Evolutionary conservation across 208 protist species (phyloP).

Genomic region (Tritrichomonas foetus): DNA sequence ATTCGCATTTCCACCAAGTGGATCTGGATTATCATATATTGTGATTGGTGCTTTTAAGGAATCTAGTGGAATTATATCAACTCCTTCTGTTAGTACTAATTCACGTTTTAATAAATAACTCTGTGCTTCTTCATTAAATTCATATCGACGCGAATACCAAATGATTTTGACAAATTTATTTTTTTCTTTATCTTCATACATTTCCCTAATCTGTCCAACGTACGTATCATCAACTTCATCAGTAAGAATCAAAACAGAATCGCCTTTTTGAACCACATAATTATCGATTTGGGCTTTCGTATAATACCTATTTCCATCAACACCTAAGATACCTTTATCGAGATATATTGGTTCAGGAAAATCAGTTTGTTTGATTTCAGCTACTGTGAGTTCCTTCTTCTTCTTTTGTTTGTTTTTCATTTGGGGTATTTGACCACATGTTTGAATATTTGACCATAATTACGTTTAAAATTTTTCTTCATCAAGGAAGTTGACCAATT

Average conservation of each 20-base stretch:
- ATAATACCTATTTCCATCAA: background rate
- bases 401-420: too few species aligned
- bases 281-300: background rate
- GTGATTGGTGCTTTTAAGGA: background rate
- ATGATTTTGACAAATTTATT: background rate
- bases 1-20: background rate
- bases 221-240: background rate
- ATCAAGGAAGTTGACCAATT: too few species aligned
- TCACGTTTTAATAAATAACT: background rate
- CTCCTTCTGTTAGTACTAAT: background rate
- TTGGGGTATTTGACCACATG: too few species aligned
- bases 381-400: too few species aligned
- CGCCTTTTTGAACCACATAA: background rate
- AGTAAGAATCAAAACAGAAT: slow-evolving; percentile 18
- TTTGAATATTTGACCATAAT: too few species aligned
- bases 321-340: background rate
- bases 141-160: background rate
- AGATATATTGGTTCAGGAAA: slow-evolving; percentile 24
- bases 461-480: too few species aligned
- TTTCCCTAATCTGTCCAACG: background rate
- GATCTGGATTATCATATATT: background rate
- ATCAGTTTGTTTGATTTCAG: background rate
- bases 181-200: background rate
- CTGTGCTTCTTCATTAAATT: background rate
- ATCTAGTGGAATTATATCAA: slow-evolving; percentile 6